Base-by-base conservation (phyloP, 2,329 filamentous ascomycete species). In the Blumeriella jaapii region DNA sequence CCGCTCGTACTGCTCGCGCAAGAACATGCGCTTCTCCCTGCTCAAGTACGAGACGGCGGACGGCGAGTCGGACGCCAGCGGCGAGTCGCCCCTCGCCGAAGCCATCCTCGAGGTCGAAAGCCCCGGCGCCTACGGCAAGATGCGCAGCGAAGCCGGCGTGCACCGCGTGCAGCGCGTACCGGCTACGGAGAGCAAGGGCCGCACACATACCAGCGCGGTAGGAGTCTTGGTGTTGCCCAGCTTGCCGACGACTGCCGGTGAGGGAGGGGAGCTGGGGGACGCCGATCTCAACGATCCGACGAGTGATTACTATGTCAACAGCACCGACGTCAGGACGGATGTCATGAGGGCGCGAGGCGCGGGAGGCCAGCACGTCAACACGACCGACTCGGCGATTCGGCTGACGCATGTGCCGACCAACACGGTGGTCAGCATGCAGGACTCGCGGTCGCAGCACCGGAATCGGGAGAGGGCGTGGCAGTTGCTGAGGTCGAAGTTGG, bases 341-440 rank as follows among this genome's bases (percentile, higher is more conserved):
- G 84, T 86, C 41, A 94, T 96, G 87, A 73, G 87, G 11, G 86
- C 91, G 0, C 68, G 84, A 29, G 91, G 91, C 40, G 89, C 91
- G 0, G 91, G 91, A 19, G 91, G 91, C 1, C 91, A 98, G 63
- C 91, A 98, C 60, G 91, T 98, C 55, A 98, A 98, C 63, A 95
- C 89, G 58, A 98, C 91, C 0, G 91, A 98, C 62, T 94, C 85
- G 18, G 91, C 91, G 3, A 83, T 98, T 42, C 79, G 91, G 7
- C 68, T 98, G 51, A 96, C 87, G 2, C 91, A 98, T 62, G 60
- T 81, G 5, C 91, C 91, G 2, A 93, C 86, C 1, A 82, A 82
- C 28, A 91, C 78, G 0, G 74, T 83, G 2, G 87, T 96, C 10
- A 79, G 78, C 9, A 93, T 96, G 70, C 91, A 98, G 59, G 91